Percentiles rank a stretch among this genome's conserved stretches.
phyloP scores from a whole-genome alignment of 148 eudicot genomes.

The Talinum fruticosum region DNA sequence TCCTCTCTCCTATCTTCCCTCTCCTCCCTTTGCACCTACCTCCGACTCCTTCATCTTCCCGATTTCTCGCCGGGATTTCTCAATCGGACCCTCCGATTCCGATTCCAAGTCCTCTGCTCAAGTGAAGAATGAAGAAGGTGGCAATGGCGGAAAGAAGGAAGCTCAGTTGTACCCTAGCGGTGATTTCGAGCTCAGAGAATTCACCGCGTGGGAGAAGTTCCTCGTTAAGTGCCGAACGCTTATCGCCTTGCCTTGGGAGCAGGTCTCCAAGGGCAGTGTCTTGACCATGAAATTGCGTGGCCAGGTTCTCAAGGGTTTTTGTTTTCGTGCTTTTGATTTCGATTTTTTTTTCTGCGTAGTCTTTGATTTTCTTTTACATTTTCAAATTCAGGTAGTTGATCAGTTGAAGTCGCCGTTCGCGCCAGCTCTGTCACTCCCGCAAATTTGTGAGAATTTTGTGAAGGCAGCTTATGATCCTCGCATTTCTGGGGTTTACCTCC shows the following conservation, averaged over 20 bases:
- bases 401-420: constrained; percentile 73
- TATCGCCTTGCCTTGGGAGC: constrained; percentile 77
- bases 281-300: constrained; percentile 82
- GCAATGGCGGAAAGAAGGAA: constrained; percentile 23
- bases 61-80: constrained; percentile 23
- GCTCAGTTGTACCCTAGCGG: constrained; percentile 58
- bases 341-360: background rate
- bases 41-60: background rate
- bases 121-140: constrained; percentile 9
- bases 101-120: constrained; percentile 11
- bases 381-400: constrained; percentile 63
- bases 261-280: constrained; percentile 73
- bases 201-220: constrained; percentile 54
- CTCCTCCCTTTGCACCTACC: background rate
- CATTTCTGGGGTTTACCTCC: constrained; percentile 81
- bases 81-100: constrained; percentile 23
- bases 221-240: constrained; percentile 68
- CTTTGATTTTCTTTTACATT: constrained; percentile 3
- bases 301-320: constrained; percentile 42
- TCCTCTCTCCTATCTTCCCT: background rate
- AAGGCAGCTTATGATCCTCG: constrained; percentile 98
- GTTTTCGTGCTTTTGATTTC: background rate
- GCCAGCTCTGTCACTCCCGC: constrained; percentile 78
- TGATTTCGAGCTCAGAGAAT: constrained; percentile 57
- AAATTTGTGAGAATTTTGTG: constrained; percentile 81